Base-by-base conservation (phyloP, 441 rosid species). In the Croton laevigatus region DNA sequence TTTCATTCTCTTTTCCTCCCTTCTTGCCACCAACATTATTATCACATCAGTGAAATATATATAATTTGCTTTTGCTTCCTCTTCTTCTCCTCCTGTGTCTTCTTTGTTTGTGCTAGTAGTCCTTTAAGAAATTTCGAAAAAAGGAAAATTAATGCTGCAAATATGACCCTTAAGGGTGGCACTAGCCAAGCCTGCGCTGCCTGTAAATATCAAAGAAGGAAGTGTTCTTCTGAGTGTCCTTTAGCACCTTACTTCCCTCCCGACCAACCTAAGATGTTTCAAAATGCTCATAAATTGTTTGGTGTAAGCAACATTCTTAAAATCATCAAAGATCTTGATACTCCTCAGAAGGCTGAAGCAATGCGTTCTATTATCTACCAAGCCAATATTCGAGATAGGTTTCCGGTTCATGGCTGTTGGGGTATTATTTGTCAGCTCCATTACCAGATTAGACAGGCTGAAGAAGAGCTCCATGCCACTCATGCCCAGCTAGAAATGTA, bases 111-210 rank as follows among this genome's bases (percentile, higher is more conserved):
- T 42, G 8, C 17, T 40, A 1, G 17, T 13, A 1, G 17, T 13
- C 57, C 57, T 27, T 16, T 13, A 12, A 57, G 12, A 52, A 45
- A 37, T 32, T 6, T 32, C 3, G 4, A 11, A 10, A n/a, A 60
- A n/a, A 19, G 3, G 8, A 22, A 57, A 34, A 63, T 71, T 65
- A 75, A 75, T 78, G 83, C 71, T 81, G 80, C 69, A 75, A 75
- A 67, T 66, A 94, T 94, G 96, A 92, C 97, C 78, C 84, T 87
- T 0, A 90, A 89, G 82, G 93, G 97, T 14, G 91, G 96, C 81
- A 76, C 85, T 71, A 87, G 88, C 84, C 93, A 86, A 36, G 97
- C 98, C 20, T 93, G 98, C 68, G 99, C 97, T 48, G 88, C 91
- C 8, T 92, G 99, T 90, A 95, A 95, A 78, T 88, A 84, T 80